phyloP scores from a whole-genome alignment of 176 grass and related monocot genomes.

The Themeda triandra region DNA sequence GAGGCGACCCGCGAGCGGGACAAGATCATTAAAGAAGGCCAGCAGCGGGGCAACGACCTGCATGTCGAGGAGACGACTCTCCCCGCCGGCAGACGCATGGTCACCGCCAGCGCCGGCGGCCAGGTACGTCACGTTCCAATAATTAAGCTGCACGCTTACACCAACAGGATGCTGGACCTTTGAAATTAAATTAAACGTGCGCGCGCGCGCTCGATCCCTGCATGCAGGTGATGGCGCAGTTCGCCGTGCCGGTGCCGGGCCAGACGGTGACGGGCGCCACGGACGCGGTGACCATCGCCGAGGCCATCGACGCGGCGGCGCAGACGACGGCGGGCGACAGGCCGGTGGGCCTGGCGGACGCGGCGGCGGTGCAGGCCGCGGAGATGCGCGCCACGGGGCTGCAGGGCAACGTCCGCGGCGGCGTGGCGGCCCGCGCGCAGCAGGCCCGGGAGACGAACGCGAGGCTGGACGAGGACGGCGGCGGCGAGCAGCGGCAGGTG shows the following conservation, averaged over 20 bases:
- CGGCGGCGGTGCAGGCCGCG: constrained; percentile 32
- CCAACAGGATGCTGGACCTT: too few species aligned
- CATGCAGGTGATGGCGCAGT: constrained; percentile 40
- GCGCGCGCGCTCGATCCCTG: too few species aligned
- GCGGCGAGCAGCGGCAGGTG: background rate
- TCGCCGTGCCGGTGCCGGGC: constrained; percentile 25
- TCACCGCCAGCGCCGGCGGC: constrained; percentile 32
- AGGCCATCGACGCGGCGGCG: constrained; percentile 33
- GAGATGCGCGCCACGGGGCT: constrained; percentile 42
- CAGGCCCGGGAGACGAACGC: background rate
- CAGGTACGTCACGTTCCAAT: background rate
- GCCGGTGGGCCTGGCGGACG: constrained; percentile 2
- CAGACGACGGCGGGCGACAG: background rate
- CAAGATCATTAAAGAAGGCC: background rate
- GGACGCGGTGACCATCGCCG: constrained; percentile 37
- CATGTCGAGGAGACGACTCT: constrained; percentile 16
- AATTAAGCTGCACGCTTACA: background rate
- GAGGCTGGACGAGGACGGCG: too few species aligned
- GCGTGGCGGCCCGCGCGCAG: constrained; percentile 35
- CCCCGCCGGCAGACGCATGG: constrained; percentile 11
- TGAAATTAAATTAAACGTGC: too few species aligned
- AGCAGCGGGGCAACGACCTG: background rate
- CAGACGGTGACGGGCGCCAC: background rate
- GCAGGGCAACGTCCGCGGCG: background rate
- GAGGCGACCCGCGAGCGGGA: constrained; percentile 19